Conservation (phyloP, 2,329 filamentous ascomycete species). For the Claviceps cyperi region DNA sequence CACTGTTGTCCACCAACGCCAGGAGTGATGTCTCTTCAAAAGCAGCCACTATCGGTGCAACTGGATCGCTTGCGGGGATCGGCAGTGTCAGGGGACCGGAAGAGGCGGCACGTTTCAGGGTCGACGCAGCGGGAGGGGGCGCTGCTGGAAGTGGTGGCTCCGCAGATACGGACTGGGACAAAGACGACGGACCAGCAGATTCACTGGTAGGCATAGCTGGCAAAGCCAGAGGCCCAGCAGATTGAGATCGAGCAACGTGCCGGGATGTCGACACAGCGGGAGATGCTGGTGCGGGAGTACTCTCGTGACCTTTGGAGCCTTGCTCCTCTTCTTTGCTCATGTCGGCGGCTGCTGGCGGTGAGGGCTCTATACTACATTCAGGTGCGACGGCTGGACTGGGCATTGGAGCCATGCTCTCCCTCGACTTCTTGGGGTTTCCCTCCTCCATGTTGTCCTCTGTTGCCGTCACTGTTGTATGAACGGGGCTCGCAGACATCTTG, state of each 20-base stretch:
- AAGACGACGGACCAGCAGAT: conserved; percentile 28
- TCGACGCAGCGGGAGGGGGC: conserved; percentile 20
- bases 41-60: conserved; percentile 15
- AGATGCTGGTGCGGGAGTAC: not conserved
- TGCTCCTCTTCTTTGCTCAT: not conserved
- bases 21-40: conserved; percentile 17
- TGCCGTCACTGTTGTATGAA: not conserved
- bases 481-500: conserved; percentile 19
- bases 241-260: conserved; percentile 21
- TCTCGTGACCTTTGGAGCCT: not conserved
- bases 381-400: conserved; percentile 5
- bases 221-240: conserved; percentile 22
- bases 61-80: conserved; percentile 34
- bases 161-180: conserved; percentile 16
- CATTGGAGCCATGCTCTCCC: not conserved
- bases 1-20: conserved; percentile 28
- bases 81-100: conserved; percentile 19
- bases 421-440: not conserved
- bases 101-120: conserved; percentile 24
- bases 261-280: conserved; percentile 9
- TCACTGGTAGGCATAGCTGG: conserved; percentile 34
- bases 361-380: not conserved
- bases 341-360: not conserved
- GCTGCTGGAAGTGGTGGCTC: conserved; percentile 8
- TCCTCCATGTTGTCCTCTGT: not conserved